Base-by-base conservation (phyloP, 805 yeast genomes). In the Candida wancherniae region DNA sequence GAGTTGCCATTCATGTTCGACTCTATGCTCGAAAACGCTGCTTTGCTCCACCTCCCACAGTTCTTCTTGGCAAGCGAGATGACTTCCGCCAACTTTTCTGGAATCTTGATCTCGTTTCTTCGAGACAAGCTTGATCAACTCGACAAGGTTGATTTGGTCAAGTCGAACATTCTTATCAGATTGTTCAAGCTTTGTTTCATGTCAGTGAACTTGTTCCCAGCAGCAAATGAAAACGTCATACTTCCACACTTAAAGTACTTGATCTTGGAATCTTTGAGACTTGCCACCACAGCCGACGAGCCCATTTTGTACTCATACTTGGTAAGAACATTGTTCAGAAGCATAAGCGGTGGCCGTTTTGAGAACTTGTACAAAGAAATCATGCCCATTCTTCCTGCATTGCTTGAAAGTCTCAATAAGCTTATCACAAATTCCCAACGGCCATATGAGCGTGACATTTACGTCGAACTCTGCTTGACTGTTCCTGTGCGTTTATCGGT, bases 271-370 rank as follows among this genome's bases (percentile, higher is more conserved):
- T 84, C 94, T 0, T 64, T 92, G 52, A 77, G 79, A 36, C 69
- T 76, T 32, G 78, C 96, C 0, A 82, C 96, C 1, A 77, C 79
- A 6, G 84, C 97, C 0, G 82, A 84, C 43, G 96, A 90, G 50
- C 97, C 98, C 4, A 69, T 85, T 15, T 85, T 86, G 3, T 92
- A 87, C 53, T 88, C 90, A 41, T 84, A 87, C 47, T 66, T 92
- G 45, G 81, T 92, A 14, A 68, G 97, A 47, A 85, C 95, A 0
- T 62, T 92, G 29, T 92, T 92, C 66, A 71, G 97, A 56, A 84
- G 94, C 48, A 88, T 92, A 27, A 95, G 97, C 19, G 97, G 98
- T 29, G 98, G 98, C 5, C 69, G 97, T 36, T 90, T 92, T 53
- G 99, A 92, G 55, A 78, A 80, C 32, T 65, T 92, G 11, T 94